These are phyloP conservation scores for Lyophyllum atratum DNA, from an alignment of 768 basidiomycete genomes.

Conservation along the genomic window DNA sequence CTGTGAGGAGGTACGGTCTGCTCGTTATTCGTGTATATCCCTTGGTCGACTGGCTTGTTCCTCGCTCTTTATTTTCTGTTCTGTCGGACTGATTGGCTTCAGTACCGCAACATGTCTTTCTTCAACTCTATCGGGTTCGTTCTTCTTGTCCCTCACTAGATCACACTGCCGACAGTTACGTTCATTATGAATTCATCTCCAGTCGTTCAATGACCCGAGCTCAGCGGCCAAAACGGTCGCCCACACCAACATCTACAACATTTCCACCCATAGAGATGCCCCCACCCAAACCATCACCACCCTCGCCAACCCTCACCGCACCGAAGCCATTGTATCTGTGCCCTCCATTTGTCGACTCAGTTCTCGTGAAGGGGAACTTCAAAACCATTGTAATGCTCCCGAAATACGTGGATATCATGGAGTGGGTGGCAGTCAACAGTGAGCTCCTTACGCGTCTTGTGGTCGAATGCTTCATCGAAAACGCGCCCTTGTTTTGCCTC, in stretches of 20 bases:
- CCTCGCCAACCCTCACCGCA: conserved; percentile 36
- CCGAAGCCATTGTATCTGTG: conserved; percentile 83
- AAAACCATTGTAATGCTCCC: conserved; percentile 96
- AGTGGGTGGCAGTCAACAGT: conserved; percentile 89
- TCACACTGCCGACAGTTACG: background rate
- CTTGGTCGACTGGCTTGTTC: conserved; percentile 4
- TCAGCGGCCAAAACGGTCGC: conserved; percentile 72
- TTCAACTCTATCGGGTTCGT: conserved; percentile 81
- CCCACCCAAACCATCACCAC: conserved; percentile 29
- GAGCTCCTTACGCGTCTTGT: conserved; percentile 29
- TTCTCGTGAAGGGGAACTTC: conserved; percentile 96
- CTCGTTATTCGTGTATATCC: conserved; percentile 6
- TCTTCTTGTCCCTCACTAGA: background rate
- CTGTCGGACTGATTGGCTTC: conserved; percentile 33
- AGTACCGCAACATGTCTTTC: conserved; percentile 64
- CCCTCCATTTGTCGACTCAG: conserved; percentile 95
- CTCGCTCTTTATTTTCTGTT: conserved; percentile 5
- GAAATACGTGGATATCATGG: conserved; percentile 97
- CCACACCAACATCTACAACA: conserved; percentile 72
- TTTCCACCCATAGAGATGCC: conserved; percentile 51
- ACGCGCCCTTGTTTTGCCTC: background rate
- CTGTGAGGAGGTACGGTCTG: too few species aligned
- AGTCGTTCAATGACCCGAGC: conserved; percentile 79
- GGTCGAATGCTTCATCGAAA: background rate
- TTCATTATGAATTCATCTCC: conserved; percentile 11